Conservation (phyloP, 805 yeast genomes). For the Pichia paraexigua region DNA sequence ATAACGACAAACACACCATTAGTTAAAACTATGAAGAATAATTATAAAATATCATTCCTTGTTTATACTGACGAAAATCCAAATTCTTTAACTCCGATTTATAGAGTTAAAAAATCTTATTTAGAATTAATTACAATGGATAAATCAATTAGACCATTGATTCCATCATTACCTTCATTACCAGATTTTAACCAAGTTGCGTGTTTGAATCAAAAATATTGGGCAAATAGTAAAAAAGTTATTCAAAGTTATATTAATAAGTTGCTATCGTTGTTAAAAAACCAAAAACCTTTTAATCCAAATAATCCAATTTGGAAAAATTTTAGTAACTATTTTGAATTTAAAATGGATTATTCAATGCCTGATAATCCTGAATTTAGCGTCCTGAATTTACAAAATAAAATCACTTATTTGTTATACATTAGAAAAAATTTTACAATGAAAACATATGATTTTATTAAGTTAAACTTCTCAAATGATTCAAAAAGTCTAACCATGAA, state of each 20-base stretch:
- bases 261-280: slow-evolving; percentile 10
- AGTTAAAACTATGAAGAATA: slow-evolving; percentile 34
- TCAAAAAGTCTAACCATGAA: slow-evolving; percentile 3
- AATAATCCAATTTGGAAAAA: slow-evolving; percentile 19
- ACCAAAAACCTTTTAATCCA: slow-evolving; percentile 8
- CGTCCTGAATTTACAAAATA: slow-evolving; percentile 10
- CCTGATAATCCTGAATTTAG: slow-evolving; percentile 4
- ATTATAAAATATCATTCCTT: slow-evolving; percentile 53
- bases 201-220: slow-evolving; percentile 23
- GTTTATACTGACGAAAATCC: slow-evolving; percentile 54
- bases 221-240: slow-evolving; percentile 28
- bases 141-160: slow-evolving; percentile 42
- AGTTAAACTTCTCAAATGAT: slow-evolving; percentile 3
- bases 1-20: not conserved
- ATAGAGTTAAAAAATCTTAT: slow-evolving; percentile 62
- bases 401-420: slow-evolving; percentile 16
- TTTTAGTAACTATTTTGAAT: slow-evolving; percentile 24
- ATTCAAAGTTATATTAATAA: slow-evolving; percentile 26
- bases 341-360: slow-evolving; percentile 8
- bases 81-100: slow-evolving; percentile 44
- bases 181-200: slow-evolving; percentile 24
- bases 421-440: slow-evolving; percentile 16
- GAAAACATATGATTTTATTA: slow-evolving; percentile 13
- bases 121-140: slow-evolving; percentile 58
- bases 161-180: slow-evolving; percentile 20